These are phyloP conservation scores for Ustanciosporium gigantosporum DNA, from an alignment of 1,284 basidiomycete species.

Conservation along the genomic window DNA sequence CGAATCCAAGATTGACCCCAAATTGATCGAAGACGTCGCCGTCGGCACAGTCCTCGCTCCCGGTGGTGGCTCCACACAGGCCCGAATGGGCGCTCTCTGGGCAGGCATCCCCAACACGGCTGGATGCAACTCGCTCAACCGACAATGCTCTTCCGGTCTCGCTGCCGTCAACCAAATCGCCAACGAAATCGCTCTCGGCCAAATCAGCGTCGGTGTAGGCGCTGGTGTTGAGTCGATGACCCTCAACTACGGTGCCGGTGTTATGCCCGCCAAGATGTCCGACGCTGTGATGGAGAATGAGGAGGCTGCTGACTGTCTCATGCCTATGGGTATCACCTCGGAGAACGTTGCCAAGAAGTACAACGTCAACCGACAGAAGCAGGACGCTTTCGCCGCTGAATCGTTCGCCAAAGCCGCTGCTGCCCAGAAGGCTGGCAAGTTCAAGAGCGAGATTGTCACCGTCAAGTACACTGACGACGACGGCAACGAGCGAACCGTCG, in stretches of 20 bases:
- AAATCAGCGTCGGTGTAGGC: constrained; percentile 83
- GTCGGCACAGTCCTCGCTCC: constrained; percentile 94
- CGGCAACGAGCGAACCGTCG: constrained; percentile 76
- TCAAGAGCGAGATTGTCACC: constrained; percentile 88
- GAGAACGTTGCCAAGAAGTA: constrained; percentile 89
- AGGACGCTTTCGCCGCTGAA: constrained; percentile 83
- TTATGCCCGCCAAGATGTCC: constrained; percentile 75
- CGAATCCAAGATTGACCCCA: constrained; percentile 71
- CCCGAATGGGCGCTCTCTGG: constrained; percentile 91
- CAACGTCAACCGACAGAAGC: constrained; percentile 72
- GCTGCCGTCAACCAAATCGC: constrained; percentile 88
- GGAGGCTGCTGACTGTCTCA: constrained; percentile 85
- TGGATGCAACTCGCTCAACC: constrained; percentile 82
- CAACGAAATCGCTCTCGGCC: constrained; percentile 71
- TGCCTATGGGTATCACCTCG: constrained; percentile 96
- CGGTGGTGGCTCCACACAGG: constrained; percentile 82
- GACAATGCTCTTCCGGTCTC: constrained; percentile 85
- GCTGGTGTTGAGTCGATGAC: constrained; percentile 98
- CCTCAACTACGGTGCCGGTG: constrained; percentile 67
- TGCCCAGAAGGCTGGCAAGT: constrained; percentile 85
- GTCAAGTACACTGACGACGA: constrained; percentile 79
- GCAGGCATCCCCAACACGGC: constrained; percentile 77
- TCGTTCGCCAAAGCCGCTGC: constrained; percentile 82
- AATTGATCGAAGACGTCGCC: constrained; percentile 72
- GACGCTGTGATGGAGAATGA: constrained; percentile 77